Base-by-base conservation (phyloP, 768 basidiomycete species). In the Tulasnella sp. region DNA sequence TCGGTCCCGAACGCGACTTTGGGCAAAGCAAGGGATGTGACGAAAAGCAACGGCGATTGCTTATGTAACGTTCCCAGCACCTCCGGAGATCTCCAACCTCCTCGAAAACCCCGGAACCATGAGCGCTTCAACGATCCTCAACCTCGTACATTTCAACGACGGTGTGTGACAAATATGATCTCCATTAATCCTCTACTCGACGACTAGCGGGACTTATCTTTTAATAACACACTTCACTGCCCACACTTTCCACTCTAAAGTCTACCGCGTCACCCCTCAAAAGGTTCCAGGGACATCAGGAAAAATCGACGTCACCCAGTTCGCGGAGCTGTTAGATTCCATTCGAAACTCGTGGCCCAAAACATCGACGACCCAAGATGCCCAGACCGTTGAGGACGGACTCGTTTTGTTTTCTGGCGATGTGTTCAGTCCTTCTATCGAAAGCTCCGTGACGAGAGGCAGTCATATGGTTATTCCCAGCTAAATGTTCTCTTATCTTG, bases 381-480 rank as follows among this genome's bases (percentile, higher is more conserved):
- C 23, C 32, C 88, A 90, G 79, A 88, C 88, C 6, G 84, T 85
- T 71, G 86, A 86, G 80, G 92, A 94, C 81, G 95, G 95, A 0
- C 85, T 98, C 10, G 86, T 91, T 0, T 84, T 98, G 5, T 98
- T 96, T 84, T 95, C 93, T 46, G 95, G 95, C 10, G 95, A 97
- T 83, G 86, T 94, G 15, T 96, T 96, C 83, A 91, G 92, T 32
- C 95, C 95, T 0, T 93, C 92, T 1, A 87, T 93, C 0, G 95
- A 96, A 84, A 93, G 91, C 80, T 91, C 92, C 5, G 91, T 97
- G 46, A 95, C 95, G 6, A 87, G 95, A 83, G 95, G 95, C 70
- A 93, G 91, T 81, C 94, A 95, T 88, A 94, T 95, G 94, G 94
- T 93, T 80, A 76, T 86, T 39, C 44, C 7, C 11, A 40, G 20